Percentiles rank a stretch among this genome's conserved stretches.
phyloP scores from a whole-genome alignment of 768 basidiomycete genomes.

The Mycena pura region DNA sequence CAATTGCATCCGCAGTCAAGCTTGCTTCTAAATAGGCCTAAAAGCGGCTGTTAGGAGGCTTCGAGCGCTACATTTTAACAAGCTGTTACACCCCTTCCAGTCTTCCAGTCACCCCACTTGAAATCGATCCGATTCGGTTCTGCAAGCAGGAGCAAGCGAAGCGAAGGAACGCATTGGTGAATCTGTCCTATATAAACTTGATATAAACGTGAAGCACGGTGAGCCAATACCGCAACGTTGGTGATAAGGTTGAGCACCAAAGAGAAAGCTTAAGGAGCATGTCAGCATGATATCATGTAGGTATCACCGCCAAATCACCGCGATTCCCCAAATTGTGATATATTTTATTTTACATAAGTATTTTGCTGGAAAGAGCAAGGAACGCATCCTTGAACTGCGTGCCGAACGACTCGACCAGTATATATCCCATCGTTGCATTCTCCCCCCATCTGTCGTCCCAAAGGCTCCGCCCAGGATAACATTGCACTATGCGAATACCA shows the following conservation, averaged over 20 bases:
- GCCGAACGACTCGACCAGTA: constrained; percentile 32
- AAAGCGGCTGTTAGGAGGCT: not conserved
- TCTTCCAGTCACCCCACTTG: no score
- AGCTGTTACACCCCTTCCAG: no score
- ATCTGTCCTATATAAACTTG: no score
- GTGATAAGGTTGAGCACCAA: no score
- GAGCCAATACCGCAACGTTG: no score
- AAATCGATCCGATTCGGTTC: no score
- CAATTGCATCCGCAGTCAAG: not conserved
- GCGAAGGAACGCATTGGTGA: no score
- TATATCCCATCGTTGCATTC: constrained; percentile 25
- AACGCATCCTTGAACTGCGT: constrained; percentile 24
- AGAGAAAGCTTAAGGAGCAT: no score
- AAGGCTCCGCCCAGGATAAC: constrained; percentile 34
- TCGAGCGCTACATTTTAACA: not conserved
- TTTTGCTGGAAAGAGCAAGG: not conserved
- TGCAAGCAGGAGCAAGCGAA: not conserved
- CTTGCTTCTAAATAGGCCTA: not conserved
- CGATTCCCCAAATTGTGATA: not conserved
- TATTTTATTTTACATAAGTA: constrained; percentile 25
- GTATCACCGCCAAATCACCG: no score
- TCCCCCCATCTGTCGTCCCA: constrained; percentile 39
- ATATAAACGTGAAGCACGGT: no score
- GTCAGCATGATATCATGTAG: not conserved
- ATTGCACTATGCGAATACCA: constrained; percentile 37